Evolutionary conservation across 306 rosid species (phyloP), one percentile per base, ranked within the genome.

Genomic region (Psophocarpus tetragonolobus): DNA sequence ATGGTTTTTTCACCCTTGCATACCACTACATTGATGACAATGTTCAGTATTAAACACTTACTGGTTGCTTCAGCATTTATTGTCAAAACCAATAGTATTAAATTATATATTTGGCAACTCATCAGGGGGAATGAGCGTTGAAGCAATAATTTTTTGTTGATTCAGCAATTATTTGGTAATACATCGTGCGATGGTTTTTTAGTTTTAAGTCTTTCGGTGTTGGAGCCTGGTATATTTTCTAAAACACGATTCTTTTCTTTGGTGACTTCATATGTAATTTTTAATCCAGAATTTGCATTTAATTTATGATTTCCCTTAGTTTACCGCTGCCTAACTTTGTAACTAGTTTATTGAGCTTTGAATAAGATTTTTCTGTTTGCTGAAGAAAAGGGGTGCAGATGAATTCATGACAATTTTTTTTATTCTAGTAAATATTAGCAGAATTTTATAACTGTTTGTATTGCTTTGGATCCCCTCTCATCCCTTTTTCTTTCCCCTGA

Each of bases 101-200:
- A 65, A 76, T n/a, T 66, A 26, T 17, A 26, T 66, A 57, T 38
- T 77, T 77, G 56, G 18, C 30, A 21, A 67, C 24, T 53, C 35
- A 17, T 53, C 23, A 27, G 26, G 58, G 68, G 36, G 15, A 24
- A 64, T 48, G 45, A 10, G 35, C 27, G 12, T 8, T 2, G 17
- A 9, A 15, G 41, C 53, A 47, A 47, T 58, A 35, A 26, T 15
- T 57, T 38, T 56, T n/a, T 8, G 26, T 50, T 62, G 78, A 76
- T 71, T 15, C n/a, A 50, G 33, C 29, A 61, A 50, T 70, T 39
- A 29, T 47, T 72, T 50, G 33, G 21, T 23, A 70, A 35, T 71
- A 42, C 38, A 39, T 36, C 50, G 50, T 60, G 77, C 5, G 61
- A 24, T 68, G 4, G n/a, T 27, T 68, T 68, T 47, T 48, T 11